Percentiles rank a stretch among this genome's conserved stretches.
Evolutionary conservation across 768 basidiomycete genomes (phyloP).

Genomic region (Auriscalpium orientale): DNA sequence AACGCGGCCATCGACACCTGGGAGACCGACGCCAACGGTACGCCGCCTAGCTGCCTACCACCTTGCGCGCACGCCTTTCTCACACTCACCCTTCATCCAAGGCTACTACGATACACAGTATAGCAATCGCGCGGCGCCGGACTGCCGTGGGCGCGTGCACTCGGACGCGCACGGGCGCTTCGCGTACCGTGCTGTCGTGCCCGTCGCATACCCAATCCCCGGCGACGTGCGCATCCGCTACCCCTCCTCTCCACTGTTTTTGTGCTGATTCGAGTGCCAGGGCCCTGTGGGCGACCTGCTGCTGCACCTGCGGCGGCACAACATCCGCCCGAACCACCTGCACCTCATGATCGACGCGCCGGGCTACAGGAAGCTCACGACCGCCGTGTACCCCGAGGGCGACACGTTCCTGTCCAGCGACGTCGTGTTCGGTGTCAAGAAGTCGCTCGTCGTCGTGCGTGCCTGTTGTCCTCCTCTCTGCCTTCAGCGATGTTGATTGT

Average conservation of each 20-base stretch:
- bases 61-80: slow-evolving; percentile 7
- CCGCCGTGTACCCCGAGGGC: slow-evolving; percentile 68
- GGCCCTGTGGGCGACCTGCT: slow-evolving; percentile 69
- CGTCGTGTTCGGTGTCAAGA: slow-evolving; percentile 77
- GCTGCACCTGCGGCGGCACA: slow-evolving; percentile 51
- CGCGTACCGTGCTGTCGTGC: slow-evolving; percentile 66
- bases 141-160: slow-evolving; percentile 64
- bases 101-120: slow-evolving; percentile 46
- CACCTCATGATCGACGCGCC: slow-evolving; percentile 67
- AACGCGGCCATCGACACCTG: slow-evolving; percentile 73
- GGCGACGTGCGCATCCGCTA: slow-evolving; percentile 40
- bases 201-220: slow-evolving; percentile 69
- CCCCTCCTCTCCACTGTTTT: neutral
- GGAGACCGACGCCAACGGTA: slow-evolving; percentile 65
- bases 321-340: slow-evolving; percentile 73
- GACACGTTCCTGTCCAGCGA: slow-evolving; percentile 64
- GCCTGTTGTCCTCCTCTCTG: neutral
- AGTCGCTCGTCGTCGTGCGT: slow-evolving; percentile 67
- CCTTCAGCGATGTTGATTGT: neutral
- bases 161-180: slow-evolving; percentile 56
- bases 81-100: neutral
- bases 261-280: slow-evolving; percentile 19
- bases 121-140: slow-evolving; percentile 44
- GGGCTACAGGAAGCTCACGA: slow-evolving; percentile 65
- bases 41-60: slow-evolving; percentile 15